Evolutionary conservation across 345 rosid genomes (phyloP), one percentile per base, ranked within the genome.

Genomic region (Acer yangbiense): DNA sequence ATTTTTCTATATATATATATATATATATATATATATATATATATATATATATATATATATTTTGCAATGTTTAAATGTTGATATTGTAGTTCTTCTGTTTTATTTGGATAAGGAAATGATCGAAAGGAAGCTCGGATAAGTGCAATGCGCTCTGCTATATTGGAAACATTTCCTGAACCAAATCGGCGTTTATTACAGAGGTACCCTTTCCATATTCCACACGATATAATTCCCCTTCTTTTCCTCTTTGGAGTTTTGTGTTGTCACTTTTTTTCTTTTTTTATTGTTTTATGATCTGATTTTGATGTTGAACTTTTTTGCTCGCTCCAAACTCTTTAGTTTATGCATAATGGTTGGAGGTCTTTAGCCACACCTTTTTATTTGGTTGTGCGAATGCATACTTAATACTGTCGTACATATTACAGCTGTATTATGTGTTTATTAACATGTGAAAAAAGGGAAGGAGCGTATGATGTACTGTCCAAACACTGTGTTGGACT

Each of bases 141-240:
- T 86, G 95, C 97, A 76, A 87, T 97, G 88, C 92, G 91, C 77
- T 89, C 95, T 80, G 97, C 97, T 5, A 88, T 97, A 80, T 83
- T 86, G 48, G 99, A 97, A 82, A 92, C 97, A 16, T 97, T 97
- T 88, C 99, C 99, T 20, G 99, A 97, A 83, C 99, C 99, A 74
- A 97, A 97, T 77, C 87, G 98, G 76, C 98, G 93, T 72, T 81
- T 97, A 78, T 86, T 97, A 76, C 98, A 94, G 82, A 91, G 98
- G 99, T 89, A 84, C 72, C 21, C 39, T 77, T 16, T 78, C 62
- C 52, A 35, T 60, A 0, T 64, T 62, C 23, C 48, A 25, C 46
- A 35, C 6, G 2, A 1, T 0, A 65, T 32, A 46, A 48, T 29
- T 72, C n/a, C n/a, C 57, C 12, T 68, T 32, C 44, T 57, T 70